Evolutionary conservation across 1,284 basidiomycete genomes (phyloP), one percentile per base, ranked within the genome.

Genomic region (Peniophora sp.): DNA sequence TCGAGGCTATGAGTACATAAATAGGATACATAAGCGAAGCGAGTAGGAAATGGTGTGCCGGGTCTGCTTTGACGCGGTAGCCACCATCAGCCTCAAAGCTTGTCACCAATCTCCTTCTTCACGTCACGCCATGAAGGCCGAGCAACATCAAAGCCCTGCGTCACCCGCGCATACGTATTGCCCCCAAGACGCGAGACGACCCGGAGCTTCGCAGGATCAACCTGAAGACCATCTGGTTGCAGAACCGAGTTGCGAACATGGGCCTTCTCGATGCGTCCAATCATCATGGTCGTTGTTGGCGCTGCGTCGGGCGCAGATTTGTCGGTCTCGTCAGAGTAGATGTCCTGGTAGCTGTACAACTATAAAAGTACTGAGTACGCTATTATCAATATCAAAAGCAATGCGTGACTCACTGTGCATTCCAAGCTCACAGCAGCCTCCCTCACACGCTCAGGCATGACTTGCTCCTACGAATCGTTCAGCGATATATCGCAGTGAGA

Each of bases 361-460:
- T 81, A 57, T 27, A 11, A 15, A 51, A 41, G 45, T 9, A 45
- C 6, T 45, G 18, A 35, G 11, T 51, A 20, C 5, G 27, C 27
- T 6, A 5, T 5, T 12, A 5, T 32, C 6, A 32, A 32, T 5
- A 32, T 41, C 22, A 43, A 35, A 41, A 8, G 48, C 17, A 32
- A 32, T 27, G 35, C 32, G 39, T 23, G 6, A 59, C 68, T 48
- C 60, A 79, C 79, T 70, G 77, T 74, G 69, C 86, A 90, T 68
- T 90, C 88, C 65, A 90, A 74, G 50, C 78, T 76, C 52, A 88
- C 76, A 2, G 79, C 78, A 54, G 84, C 83, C 66, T 91, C 88
- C 53, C 72, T 77, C 2, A 90, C 85, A 51, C 83, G 73, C 15
- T 85, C 72, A 2, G 84, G 79, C 58, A 78, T 78, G 48, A 89